A percentile compares a stretch with the other conserved stretches of the same genome.
These are phyloP conservation scores for Rauvolfia tetraphylla DNA, from an alignment of 257 asterid species.

Conservation along the genomic window DNA sequence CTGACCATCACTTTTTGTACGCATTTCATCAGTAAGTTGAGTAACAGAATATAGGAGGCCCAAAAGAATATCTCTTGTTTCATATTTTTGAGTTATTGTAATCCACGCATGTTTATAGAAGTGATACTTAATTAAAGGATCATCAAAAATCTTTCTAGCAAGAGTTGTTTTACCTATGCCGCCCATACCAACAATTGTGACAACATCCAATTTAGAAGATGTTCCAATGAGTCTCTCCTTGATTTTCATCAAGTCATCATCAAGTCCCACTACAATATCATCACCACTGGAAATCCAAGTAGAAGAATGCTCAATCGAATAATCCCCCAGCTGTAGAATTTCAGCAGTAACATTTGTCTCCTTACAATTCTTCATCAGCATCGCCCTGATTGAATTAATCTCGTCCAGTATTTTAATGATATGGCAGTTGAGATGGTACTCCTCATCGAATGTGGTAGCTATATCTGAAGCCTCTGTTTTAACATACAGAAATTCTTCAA, in stretches of 20 bases:
- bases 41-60: slow-evolving; percentile 24
- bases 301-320: background rate
- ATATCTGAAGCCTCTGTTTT: slow-evolving; percentile 1
- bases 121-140: slow-evolving; percentile 25
- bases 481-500: slow-evolving; percentile 18
- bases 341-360: background rate
- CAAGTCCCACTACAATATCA: slow-evolving; percentile 24
- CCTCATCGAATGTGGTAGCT: background rate
- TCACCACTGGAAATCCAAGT: slow-evolving; percentile 11
- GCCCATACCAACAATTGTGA: slow-evolving; percentile 32
- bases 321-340: background rate
- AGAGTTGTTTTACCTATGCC: slow-evolving; percentile 17
- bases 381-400: background rate
- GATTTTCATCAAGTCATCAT: slow-evolving; percentile 25
- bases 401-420: background rate
- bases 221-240: slow-evolving; percentile 23
- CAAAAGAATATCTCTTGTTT: slow-evolving; percentile 17
- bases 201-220: slow-evolving; percentile 15
- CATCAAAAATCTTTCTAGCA: slow-evolving; percentile 29
- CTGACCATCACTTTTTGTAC: slow-evolving; percentile 19
- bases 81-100: slow-evolving; percentile 29
- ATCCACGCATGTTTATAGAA: slow-evolving; percentile 36
- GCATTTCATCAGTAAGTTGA: slow-evolving; percentile 15
- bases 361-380: background rate
- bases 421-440: background rate